Percentiles rank a stretch among this genome's conserved stretches.
phyloP scores from a whole-genome alignment of 148 eudicot genomes.

The Suaeda aralocaspica region DNA sequence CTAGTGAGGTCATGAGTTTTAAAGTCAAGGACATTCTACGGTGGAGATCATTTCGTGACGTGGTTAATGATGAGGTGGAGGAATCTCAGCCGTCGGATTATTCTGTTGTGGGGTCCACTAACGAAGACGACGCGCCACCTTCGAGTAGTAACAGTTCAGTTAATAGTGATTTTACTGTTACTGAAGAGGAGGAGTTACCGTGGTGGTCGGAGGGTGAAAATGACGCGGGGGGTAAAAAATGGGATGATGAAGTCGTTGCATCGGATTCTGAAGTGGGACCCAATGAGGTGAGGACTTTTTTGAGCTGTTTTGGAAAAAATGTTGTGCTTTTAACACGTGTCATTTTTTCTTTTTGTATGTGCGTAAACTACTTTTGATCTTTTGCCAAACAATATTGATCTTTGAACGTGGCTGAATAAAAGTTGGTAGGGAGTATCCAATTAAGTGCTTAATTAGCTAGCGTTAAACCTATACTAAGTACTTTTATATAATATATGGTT shows the following conservation, averaged over 20 bases:
- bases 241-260: conserved; percentile 14
- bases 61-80: conserved; percentile 23
- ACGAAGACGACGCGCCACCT: not conserved
- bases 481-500: too few species aligned
- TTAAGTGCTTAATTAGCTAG: too few species aligned
- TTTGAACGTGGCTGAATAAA: too few species aligned
- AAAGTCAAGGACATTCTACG: conserved; percentile 62
- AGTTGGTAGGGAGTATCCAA: too few species aligned
- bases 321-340: too few species aligned
- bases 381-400: not conserved
- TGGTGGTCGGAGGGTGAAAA: conserved; percentile 15
- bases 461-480: too few species aligned
- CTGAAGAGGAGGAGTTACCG: conserved; percentile 38
- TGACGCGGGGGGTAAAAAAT: conserved; percentile 18
- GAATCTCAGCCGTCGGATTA: conserved; percentile 26
- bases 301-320: too few species aligned
- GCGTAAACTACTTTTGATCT: not conserved
- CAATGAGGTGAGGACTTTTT: conserved; percentile 4
- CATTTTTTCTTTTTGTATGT: not conserved
- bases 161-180: conserved; percentile 34
- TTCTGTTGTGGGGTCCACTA: conserved; percentile 7
- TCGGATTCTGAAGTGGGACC: conserved; percentile 21
- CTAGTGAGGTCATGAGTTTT: not conserved
- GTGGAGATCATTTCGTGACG: conserved; percentile 58
- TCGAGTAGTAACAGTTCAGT: conserved; percentile 15